Base-by-base conservation (phyloP, 139 green algal genomes). In the Chlorella sorokiniana region DNA sequence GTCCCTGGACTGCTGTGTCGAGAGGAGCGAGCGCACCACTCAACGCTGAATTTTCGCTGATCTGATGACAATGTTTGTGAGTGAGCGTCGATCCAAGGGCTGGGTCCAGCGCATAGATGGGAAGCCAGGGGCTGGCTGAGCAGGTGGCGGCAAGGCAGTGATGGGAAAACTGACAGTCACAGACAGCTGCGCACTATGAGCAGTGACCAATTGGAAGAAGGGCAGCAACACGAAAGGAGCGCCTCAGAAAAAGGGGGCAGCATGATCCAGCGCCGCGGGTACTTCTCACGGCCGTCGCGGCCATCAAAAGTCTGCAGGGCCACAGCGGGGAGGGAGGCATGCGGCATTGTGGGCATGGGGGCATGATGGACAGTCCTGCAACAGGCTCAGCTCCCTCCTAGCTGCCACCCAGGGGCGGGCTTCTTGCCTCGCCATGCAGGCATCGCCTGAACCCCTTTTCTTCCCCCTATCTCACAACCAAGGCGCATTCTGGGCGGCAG, bases 281-380 rank as follows among this genome's bases (percentile, higher is more conserved):
- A 99, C 91, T 95, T 96, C 0, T 82, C 71, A 0, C 89, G 87
- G 8, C 96, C 96, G 2, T 99, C 94, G 79, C 94, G 95, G 48
- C 96, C 96, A 70, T 99, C 93, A 88, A 99, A 99, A 0, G 89
- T 92, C 91, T 97, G 89, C 77, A 89, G 75, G 4, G n/a, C n/a
- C n/a, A n/a, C n/a, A n/a, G 33, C 85, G 41, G 3, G 33, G 61
- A 5, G 20, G 61, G 38, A 63, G 45, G 22, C 1, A 0, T 27
- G 41, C 27, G 3, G 68, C 22, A 3, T 42, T n/a, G n/a, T n/a
- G n/a, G n/a, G 56, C 56, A 64, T 20, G 56, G 56, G 4, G 22
- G 22, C 25, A 27, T 64, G 31, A 16, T 11, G n/a, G 61, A 2
- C 61, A 8, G 31, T 40, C 22, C n/a, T n/a, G 9, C 61, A 41